Conservation (phyloP, 164 flowering plant species). For the Stephania cephalantha region DNA sequence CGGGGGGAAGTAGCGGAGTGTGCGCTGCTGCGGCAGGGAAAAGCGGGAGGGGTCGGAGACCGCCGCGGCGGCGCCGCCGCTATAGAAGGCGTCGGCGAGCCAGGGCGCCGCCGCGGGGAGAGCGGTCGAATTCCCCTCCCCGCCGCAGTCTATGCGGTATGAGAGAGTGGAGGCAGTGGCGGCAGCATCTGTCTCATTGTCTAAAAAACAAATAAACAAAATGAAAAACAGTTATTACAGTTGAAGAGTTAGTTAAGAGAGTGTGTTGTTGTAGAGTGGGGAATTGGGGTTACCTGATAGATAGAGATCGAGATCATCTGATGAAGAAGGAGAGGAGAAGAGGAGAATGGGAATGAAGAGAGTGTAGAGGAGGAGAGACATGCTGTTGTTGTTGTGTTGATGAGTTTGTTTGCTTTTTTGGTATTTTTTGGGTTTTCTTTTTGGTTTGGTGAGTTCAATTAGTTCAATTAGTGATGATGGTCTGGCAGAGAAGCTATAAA, state of each 20-base stretch:
- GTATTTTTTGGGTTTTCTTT: not conserved
- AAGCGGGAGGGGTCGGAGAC: conserved; percentile 85
- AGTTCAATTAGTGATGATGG: not conserved
- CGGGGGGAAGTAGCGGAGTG: conserved; percentile 75
- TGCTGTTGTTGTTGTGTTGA: not conserved
- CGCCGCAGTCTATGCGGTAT: conserved; percentile 79
- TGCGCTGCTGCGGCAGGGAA: conserved; percentile 50
- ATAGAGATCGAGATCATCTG: conserved; percentile 7
- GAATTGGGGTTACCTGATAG: conserved; percentile 14
- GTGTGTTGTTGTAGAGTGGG: not conserved
- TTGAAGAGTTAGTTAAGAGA: conserved; percentile 12
- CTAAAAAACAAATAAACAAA: not conserved
- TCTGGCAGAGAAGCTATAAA: not conserved
- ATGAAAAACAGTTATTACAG: not conserved
- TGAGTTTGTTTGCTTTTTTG: not conserved
- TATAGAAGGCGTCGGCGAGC: conserved; percentile 73
- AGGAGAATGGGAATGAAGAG: conserved; percentile 9
- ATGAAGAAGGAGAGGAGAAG: conserved; percentile 9
- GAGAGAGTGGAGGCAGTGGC: conserved; percentile 26
- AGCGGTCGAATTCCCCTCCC: conserved; percentile 40
- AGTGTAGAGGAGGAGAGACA: conserved; percentile 1
- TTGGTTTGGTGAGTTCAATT: not conserved
- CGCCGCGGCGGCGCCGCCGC: conserved; percentile 52
- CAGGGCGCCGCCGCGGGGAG: conserved; percentile 60
- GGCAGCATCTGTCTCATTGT: not conserved